These are phyloP conservation scores for Coniochaeta ligniaria DNA, from an alignment of 2,329 filamentous ascomycete genomes.

Conservation along the genomic window DNA sequence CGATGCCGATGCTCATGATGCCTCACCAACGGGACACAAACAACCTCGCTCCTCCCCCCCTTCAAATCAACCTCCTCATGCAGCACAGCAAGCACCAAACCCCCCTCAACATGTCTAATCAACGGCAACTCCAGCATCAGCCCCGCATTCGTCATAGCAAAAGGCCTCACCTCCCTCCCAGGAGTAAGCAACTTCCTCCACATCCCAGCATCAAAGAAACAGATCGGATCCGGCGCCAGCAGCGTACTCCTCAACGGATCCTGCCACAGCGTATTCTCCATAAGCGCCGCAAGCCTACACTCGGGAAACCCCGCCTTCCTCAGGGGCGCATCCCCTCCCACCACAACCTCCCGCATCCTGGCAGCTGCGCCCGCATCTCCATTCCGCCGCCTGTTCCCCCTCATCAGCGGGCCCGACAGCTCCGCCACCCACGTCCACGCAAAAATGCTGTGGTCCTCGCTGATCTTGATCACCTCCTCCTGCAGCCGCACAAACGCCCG, in stretches of 20 bases:
- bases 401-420: not conserved
- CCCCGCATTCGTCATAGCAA: not conserved
- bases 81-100: not conserved
- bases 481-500: conserved; percentile 4
- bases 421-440: conserved; percentile 1
- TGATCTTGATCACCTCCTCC: conserved; percentile 6
- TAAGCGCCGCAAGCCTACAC: not conserved
- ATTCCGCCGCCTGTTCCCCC: not conserved
- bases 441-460: conserved; percentile 5
- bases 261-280: not conserved
- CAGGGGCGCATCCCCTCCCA: too few species aligned
- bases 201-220: not conserved
- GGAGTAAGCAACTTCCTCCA: not conserved
- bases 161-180: not conserved
- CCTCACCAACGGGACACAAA: not conserved
- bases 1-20: not conserved
- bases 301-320: not conserved
- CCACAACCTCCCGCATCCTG: too few species aligned
- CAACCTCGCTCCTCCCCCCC: not conserved
- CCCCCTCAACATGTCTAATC: not conserved
- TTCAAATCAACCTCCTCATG: not conserved
- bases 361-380: too few species aligned
- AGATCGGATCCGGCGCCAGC: not conserved
- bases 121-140: not conserved
- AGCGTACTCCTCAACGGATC: not conserved